phyloP scores from a whole-genome alignment of 495 filamentous ascomycete genomes.

The Penicillium soppii region DNA sequence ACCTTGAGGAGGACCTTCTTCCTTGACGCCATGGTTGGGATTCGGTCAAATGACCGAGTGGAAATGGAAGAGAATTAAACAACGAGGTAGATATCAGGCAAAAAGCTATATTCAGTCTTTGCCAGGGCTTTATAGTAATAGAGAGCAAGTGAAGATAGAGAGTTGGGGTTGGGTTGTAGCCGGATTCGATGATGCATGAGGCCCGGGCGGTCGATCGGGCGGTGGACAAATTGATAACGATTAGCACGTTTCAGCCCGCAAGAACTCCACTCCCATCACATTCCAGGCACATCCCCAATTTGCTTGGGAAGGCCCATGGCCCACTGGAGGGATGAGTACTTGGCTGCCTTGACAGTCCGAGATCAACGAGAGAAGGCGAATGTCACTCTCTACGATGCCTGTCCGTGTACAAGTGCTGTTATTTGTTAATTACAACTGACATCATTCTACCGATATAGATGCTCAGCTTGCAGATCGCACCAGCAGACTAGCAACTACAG shows the following conservation, averaged over 20 bases:
- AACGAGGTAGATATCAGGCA: neutral
- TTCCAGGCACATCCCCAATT: slow-evolving; percentile 13
- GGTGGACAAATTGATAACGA: slow-evolving; percentile 33
- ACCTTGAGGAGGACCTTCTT: slow-evolving; percentile 99
- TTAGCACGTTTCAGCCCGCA: slow-evolving; percentile 16
- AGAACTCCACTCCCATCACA: slow-evolving; percentile 18
- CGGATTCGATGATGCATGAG: slow-evolving; percentile 37
- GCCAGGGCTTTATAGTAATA: neutral
- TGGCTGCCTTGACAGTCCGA: slow-evolving; percentile 51
- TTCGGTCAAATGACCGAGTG: slow-evolving; percentile 7
- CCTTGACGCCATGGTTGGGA: slow-evolving; percentile 72
- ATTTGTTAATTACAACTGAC: slow-evolving; percentile 19
- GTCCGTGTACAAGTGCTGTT: slow-evolving; percentile 34
- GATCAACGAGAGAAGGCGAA: slow-evolving; percentile 60
- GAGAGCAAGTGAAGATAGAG: slow-evolving; percentile 15
- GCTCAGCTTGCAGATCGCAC: slow-evolving; percentile 69
- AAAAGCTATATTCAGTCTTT: neutral
- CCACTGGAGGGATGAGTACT: slow-evolving; percentile 60
- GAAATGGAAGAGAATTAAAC: slow-evolving; percentile 4
- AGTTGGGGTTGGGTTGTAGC: slow-evolving; percentile 33
- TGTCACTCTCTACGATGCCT: slow-evolving; percentile 54
- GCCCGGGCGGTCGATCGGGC: slow-evolving; percentile 35
- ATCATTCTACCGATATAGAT: slow-evolving; percentile 45
- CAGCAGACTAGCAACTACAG: slow-evolving; percentile 48
- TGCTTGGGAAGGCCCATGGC: slow-evolving; percentile 38